A percentile compares a stretch with the other conserved stretches of the same genome.
phyloP scores from a whole-genome alignment of 208 protist genomes.

The Trichomonas gallinae region DNA sequence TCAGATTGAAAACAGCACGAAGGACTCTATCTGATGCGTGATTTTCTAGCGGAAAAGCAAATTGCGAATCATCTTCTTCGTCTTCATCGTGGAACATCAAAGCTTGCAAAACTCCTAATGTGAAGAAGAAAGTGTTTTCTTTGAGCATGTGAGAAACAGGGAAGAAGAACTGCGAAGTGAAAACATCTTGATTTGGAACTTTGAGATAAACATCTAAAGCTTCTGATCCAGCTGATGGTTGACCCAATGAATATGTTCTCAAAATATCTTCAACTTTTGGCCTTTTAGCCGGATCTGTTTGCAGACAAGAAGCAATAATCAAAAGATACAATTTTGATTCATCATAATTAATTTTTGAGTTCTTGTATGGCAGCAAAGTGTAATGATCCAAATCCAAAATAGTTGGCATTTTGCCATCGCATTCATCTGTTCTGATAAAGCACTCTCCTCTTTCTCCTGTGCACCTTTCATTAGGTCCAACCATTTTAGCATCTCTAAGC shows the following conservation, averaged over 20 bases:
- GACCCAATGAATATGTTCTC: background rate
- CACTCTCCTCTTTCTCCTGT: background rate
- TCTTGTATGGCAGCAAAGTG: background rate
- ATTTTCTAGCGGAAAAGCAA: background rate
- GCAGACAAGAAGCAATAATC: background rate
- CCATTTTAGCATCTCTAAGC: background rate
- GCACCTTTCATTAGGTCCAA: background rate
- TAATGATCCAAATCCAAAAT: background rate
- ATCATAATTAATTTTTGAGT: background rate
- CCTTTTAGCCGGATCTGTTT: background rate
- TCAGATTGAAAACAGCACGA: background rate
- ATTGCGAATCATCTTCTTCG: background rate
- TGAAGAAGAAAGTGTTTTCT: background rate
- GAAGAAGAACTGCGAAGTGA: background rate
- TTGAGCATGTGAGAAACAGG: background rate
- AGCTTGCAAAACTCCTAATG: background rate
- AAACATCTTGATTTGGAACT: background rate
- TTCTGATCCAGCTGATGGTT: background rate
- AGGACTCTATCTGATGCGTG: background rate
- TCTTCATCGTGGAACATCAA: background rate
- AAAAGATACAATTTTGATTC: background rate
- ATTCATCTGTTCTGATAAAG: background rate
- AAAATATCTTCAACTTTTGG: background rate
- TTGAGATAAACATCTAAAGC: background rate
- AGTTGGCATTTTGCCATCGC: background rate